Base-by-base conservation (phyloP, 2,329 filamentous ascomycete genomes). In the Coccinonectria pachysandricola region DNA sequence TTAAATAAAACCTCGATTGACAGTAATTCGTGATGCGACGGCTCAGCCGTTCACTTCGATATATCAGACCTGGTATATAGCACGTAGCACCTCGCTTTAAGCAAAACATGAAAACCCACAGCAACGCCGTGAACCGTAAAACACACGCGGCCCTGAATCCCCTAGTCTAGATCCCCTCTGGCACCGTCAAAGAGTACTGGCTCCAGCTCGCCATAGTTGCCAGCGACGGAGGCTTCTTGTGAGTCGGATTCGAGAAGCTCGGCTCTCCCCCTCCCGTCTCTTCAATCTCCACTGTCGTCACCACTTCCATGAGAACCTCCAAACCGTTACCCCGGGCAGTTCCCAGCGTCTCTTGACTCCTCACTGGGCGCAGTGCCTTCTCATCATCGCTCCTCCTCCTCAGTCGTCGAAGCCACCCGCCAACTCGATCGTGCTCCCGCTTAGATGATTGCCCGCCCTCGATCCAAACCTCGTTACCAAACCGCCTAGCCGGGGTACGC, bases 291-390 rank as follows among this genome's bases (percentile, higher is more conserved):
- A 61, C 49, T 2, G 53, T 52, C 3, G 56, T 60, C 3, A 59
- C 53, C 4, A 56, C 53, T 29, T 62, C 56, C 43, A 58, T 56
- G 37, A 60, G 58, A 8, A 60, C 60, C 3, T 52, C 49, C 32
- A 38, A 29, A 4, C 38, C 32, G 11, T 26, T 25, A 2, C 20
- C 28, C 2, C 19, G 24, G 6, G 51, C 39, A 5, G 51, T 46
- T 31, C 48, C 38, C 23, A 52, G 34, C 14, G 43, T 48, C 24
- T 50, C 45, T 19, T 46, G 39, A 12, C 51, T 17, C 7, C 29
- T 26, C 2, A 25, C 26, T 2, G 19, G 18, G 14, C 21, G 21
- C 12, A 17, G 10, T 17, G 14, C 26, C 26, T 18, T 24, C 13
- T 23, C 35, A 24, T 24, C 27, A 8, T 21, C 27, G 23, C 15